Percentiles rank a stretch among this genome's conserved stretches.
Conservation (phyloP, 2,329 filamentous ascomycete species). For the Pseudocercospora pini-densiflorae region DNA sequence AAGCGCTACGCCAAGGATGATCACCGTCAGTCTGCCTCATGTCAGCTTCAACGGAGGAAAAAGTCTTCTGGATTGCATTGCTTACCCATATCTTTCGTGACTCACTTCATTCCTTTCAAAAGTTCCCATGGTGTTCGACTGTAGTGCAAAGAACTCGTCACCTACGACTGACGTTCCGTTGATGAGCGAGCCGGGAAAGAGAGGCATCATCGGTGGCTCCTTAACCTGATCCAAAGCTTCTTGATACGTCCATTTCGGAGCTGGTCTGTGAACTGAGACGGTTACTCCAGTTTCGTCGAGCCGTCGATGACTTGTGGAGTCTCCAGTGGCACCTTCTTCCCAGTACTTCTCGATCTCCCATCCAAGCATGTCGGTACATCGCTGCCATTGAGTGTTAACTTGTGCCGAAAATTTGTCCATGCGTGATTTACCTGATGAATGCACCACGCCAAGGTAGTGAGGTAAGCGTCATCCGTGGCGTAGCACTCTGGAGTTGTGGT, state of each 20-base stretch:
- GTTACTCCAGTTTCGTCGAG: background rate
- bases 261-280: conserved; percentile 3
- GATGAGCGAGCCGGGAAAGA: conserved; percentile 27
- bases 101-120: conserved; percentile 36
- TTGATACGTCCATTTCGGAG: conserved; percentile 28
- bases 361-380: conserved; percentile 28
- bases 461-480: conserved; percentile 31
- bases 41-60: background rate
- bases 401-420: background rate
- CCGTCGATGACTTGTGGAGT: conserved; percentile 13
- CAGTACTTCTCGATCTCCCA: conserved; percentile 38
- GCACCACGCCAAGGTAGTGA: conserved; percentile 36
- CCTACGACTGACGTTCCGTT: conserved; percentile 39
- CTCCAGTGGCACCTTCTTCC: conserved; percentile 26
- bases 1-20: conserved; percentile 22
- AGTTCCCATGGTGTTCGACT: conserved; percentile 32
- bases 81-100: conserved; percentile 26
- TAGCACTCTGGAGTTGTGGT: conserved; percentile 34
- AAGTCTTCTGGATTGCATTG: no score
- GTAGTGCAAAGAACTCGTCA: conserved; percentile 31
- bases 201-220: conserved; percentile 21
- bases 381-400: background rate
- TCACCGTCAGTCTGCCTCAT: conserved; percentile 1
- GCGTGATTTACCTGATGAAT: conserved; percentile 13
- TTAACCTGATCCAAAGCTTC: conserved; percentile 33